phyloP scores from a whole-genome alignment of 192 early-diverging fungal species.

The Coemansia sp. region DNA sequence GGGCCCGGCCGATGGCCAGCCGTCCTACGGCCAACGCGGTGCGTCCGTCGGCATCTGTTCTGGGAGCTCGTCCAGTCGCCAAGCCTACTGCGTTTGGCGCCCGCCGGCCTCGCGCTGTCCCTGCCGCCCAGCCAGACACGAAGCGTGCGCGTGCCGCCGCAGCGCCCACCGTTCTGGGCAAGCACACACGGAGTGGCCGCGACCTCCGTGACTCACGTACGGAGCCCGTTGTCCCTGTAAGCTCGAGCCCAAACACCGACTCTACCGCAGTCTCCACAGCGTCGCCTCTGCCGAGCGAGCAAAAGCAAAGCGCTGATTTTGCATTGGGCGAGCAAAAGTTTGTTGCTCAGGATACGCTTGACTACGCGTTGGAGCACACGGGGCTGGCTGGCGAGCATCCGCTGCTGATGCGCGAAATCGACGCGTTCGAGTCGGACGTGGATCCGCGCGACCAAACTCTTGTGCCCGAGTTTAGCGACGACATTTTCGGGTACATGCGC shows the following conservation, averaged over 20 bases:
- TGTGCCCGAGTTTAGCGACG: slow-evolving; percentile 59
- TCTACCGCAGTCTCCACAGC: neutral
- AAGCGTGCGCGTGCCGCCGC: slow-evolving; percentile 24
- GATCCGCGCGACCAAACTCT: slow-evolving; percentile 46
- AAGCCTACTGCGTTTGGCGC: slow-evolving; percentile 24
- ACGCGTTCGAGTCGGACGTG: slow-evolving; percentile 56
- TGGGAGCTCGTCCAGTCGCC: slow-evolving; percentile 24
- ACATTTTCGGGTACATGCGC: slow-evolving; percentile 63
- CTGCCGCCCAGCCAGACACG: neutral
- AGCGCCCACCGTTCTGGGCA: slow-evolving; percentile 19
- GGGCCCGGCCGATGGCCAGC: neutral
- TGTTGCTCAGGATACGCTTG: slow-evolving; percentile 36
- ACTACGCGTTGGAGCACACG: slow-evolving; percentile 44
- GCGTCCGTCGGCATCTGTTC: neutral
- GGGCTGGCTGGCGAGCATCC: slow-evolving; percentile 39
- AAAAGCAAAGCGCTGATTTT: no score
- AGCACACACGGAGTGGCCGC: slow-evolving; percentile 48
- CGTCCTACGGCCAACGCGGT: neutral
- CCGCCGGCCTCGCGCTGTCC: slow-evolving; percentile 19
- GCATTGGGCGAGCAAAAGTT: slow-evolving; percentile 27
- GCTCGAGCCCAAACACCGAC: neutral
- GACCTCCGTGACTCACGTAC: neutral
- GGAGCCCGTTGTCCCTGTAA: neutral
- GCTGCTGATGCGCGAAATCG: slow-evolving; percentile 38
- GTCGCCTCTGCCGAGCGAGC: neutral